Conservation (phyloP, 2,329 filamentous ascomycete species). For the Penicillium sclerotiorum region DNA sequence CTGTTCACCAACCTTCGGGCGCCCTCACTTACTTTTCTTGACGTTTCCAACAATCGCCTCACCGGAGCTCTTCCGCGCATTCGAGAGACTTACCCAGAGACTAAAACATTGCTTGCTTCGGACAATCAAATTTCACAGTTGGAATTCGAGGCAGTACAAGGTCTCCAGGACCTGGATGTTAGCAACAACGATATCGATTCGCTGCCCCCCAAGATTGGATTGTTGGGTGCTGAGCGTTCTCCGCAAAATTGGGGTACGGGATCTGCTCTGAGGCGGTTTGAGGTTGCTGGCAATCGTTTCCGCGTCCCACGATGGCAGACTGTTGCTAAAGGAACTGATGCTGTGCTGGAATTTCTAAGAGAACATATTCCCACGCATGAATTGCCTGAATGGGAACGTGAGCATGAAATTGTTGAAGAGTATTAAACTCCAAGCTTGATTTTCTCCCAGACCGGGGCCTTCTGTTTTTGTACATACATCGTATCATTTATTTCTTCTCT, state of each 20-base stretch:
- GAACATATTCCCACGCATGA: constrained; percentile 67
- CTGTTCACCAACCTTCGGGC: constrained; percentile 70
- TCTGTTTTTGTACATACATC: too few species aligned
- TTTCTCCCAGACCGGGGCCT: too few species aligned
- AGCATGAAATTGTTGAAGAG: constrained; percentile 21
- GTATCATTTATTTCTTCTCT: too few species aligned
- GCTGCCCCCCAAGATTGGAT: constrained; percentile 77
- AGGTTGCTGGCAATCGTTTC: constrained; percentile 85
- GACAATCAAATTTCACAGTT: constrained; percentile 80
- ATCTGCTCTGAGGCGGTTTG: constrained; percentile 64
- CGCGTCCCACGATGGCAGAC: constrained; percentile 82
- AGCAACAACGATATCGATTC: constrained; percentile 84
- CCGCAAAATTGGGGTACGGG: constrained; percentile 43
- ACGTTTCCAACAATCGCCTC: constrained; percentile 82
- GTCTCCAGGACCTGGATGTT: constrained; percentile 75
- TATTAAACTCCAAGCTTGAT: too few species aligned
- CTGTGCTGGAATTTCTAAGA: constrained; percentile 77
- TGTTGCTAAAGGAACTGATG: constrained; percentile 83
- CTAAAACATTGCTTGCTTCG: constrained; percentile 70
- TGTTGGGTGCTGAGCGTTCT: constrained; percentile 64
- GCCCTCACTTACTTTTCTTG: constrained; percentile 72
- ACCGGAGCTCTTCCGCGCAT: constrained; percentile 67
- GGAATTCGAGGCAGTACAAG: constrained; percentile 71
- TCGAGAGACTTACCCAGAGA: constrained; percentile 67
- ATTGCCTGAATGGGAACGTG: constrained; percentile 41